Base-by-base conservation (phyloP, 2,329 filamentous ascomycete genomes). In the Colletotrichum simmondsii region DNA sequence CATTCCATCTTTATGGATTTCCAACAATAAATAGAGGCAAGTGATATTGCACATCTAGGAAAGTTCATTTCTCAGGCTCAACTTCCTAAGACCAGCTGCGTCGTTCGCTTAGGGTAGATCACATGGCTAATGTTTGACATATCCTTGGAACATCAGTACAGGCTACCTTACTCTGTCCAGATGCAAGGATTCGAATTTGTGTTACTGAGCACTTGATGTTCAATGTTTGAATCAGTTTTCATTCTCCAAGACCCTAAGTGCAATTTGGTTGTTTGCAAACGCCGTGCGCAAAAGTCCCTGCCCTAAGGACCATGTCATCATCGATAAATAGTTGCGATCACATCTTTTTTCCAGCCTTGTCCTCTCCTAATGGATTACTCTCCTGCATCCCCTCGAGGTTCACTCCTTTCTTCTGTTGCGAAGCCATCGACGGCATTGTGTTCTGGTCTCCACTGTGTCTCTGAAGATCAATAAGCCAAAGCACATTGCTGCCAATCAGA, bases 381-480 rank as follows among this genome's bases (percentile, higher is more conserved):
- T 35, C 24, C 5, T 53, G 59, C 37, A 32, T 24, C 2, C 63
- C 65, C 42, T 64, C 69, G 12, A 72, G 65, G 42, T 19, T 66
- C 5, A 16, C 65, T 12, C 19, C 14, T 32, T 72, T 72, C 42
- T 64, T 59, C 32, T 69, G 65, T 26, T 72, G 56, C 24, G 65
- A 42, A 2, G 30, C 42, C 69, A 72, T 59, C 4, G 65, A 64
- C 1, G 69, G 65, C 69, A 69, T 72, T 14, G 69, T 4, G 53
- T 52, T 59, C 14, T 19, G 42, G 5, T 72, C 65, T 30, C 59
- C 69, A 22, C 59, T 64, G 53, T 69, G 69, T 64, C 69, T 69
- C 69, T 72, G n/a, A 10, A 19, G 8, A 42, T 28, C 8, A 2
- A 3, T 19, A 14, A 7, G 10, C 1, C 24, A 6, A 57, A 2